A percentile compares a stretch with the other conserved stretches of the same genome.
Evolutionary conservation across 23 red algal genomes (phyloP).

Genomic region (Gracilariopsis chorda): DNA sequence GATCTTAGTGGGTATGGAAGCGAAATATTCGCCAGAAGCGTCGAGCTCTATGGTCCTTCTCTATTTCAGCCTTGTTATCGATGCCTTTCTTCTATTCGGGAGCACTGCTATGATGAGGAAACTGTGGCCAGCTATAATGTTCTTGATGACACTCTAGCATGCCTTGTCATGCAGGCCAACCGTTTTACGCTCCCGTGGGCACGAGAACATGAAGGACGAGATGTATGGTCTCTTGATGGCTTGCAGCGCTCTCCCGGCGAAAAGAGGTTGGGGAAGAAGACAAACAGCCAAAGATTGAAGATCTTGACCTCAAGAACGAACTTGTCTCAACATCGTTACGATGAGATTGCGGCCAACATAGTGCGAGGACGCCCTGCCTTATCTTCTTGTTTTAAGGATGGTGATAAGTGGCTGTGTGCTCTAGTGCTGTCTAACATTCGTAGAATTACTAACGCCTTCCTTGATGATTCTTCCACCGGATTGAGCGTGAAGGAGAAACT

Average conservation of each 20-base stretch:
- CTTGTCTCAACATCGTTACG: conserved; percentile 14
- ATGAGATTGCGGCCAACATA: conserved; percentile 32
- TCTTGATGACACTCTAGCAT: conserved; percentile 46
- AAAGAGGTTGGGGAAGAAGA: neutral
- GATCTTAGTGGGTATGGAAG: conserved; percentile 18
- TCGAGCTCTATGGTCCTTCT: conserved; percentile 33
- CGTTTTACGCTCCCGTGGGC: conserved; percentile 35
- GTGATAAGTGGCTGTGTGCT: conserved; percentile 51
- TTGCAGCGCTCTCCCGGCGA: conserved; percentile 34
- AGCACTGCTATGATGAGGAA: conserved; percentile 13
- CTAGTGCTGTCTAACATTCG: conserved; percentile 38
- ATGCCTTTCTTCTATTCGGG: conserved; percentile 18
- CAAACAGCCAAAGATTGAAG: conserved; percentile 16
- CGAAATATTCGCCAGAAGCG: conserved; percentile 24
- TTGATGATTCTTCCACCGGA: neutral
- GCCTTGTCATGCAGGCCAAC: conserved; percentile 47
- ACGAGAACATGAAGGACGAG: conserved; percentile 20
- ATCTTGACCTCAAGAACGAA: neutral
- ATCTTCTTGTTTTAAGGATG: conserved; percentile 36
- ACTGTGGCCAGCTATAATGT: conserved; percentile 28
- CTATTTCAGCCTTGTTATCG: conserved; percentile 44
- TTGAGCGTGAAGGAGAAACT: neutral
- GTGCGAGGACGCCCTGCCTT: conserved; percentile 11
- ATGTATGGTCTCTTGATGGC: conserved; percentile 39
- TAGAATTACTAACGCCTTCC: neutral